Conservation (phyloP, 164 flowering plant species). For the Chimonanthus praecox region DNA sequence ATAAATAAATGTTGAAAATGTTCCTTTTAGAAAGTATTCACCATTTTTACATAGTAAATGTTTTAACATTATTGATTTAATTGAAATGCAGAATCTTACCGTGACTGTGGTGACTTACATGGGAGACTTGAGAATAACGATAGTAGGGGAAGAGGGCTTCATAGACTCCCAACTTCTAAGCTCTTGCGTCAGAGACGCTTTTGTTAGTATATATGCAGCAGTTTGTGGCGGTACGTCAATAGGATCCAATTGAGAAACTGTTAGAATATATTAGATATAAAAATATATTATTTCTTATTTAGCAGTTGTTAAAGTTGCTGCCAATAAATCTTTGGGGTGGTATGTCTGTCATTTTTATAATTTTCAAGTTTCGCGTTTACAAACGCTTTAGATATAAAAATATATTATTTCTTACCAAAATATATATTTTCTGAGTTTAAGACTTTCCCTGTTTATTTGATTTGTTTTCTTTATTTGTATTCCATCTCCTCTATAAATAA, state of each 20-base stretch:
- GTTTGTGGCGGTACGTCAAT: background rate
- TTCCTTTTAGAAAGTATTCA: background rate
- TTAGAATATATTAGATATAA: too few relatives aligned
- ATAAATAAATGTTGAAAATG: background rate
- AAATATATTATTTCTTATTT: too few relatives aligned
- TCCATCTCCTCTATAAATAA: too few relatives aligned
- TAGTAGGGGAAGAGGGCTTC: slow-evolving; percentile 10
- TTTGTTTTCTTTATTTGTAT: too few relatives aligned
- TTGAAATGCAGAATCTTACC: slow-evolving; percentile 2
- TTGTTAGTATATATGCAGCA: slow-evolving; percentile 8
- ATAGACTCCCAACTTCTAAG: slow-evolving; percentile 3
- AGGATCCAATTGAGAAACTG: too few relatives aligned
- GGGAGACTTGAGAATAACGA: slow-evolving; percentile 4
- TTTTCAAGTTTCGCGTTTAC: too few relatives aligned
- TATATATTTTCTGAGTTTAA: too few relatives aligned
- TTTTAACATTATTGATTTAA: background rate
- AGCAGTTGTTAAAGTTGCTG: background rate
- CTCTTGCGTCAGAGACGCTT: slow-evolving; percentile 28
- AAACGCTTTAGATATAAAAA: too few relatives aligned
- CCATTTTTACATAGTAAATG: background rate
- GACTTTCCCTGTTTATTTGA: too few relatives aligned
- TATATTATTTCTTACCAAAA: too few relatives aligned
- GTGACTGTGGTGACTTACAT: slow-evolving; percentile 8
- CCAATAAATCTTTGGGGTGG: too few relatives aligned
- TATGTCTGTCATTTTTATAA: too few relatives aligned